A percentile compares a stretch with the other conserved stretches of the same genome.
These are phyloP conservation scores for Colletotrichum echinochloae DNA, from an alignment of 2,329 filamentous ascomycete genomes.

Conservation along the genomic window DNA sequence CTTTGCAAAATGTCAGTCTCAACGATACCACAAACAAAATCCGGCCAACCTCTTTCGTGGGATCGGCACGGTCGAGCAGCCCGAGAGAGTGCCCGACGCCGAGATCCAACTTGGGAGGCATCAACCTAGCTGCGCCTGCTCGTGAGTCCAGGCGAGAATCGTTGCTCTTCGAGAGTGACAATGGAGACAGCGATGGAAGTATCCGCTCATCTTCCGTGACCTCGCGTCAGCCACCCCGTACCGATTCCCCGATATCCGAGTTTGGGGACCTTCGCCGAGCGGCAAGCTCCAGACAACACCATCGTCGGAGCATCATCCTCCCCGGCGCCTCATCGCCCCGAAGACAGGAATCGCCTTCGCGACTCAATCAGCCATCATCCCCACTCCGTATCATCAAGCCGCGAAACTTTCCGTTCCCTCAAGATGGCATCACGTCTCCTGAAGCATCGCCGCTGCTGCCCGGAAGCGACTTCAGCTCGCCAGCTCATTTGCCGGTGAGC, in stretches of 20 bases:
- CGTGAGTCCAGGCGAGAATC: conserved; percentile 80
- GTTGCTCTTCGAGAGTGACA: conserved; percentile 84
- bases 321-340: conserved; percentile 82
- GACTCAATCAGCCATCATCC: conserved; percentile 80
- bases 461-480: conserved; percentile 84
- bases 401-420: conserved; percentile 68
- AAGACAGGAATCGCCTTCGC: conserved; percentile 89
- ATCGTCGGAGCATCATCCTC: conserved; percentile 87
- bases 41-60: conserved; percentile 67
- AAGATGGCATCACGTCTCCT: conserved; percentile 81
- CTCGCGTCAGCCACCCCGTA: conserved; percentile 75
- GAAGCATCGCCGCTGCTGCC: conserved; percentile 90
- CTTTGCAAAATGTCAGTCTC: conserved; percentile 60
- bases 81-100: conserved; percentile 92
- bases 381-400: conserved; percentile 89
- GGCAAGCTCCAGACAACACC: conserved; percentile 83
- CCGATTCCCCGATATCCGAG: conserved; percentile 92
- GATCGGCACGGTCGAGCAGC: conserved; percentile 88
- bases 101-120: conserved; percentile 77
- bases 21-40: conserved; percentile 60
- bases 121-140: conserved; percentile 68
- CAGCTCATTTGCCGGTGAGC: conserved; percentile 68
- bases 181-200: conserved; percentile 88
- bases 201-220: conserved; percentile 82
- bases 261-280: conserved; percentile 80